phyloP scores from a whole-genome alignment of 1,139 yeast species.

The Candida sp. region DNA sequence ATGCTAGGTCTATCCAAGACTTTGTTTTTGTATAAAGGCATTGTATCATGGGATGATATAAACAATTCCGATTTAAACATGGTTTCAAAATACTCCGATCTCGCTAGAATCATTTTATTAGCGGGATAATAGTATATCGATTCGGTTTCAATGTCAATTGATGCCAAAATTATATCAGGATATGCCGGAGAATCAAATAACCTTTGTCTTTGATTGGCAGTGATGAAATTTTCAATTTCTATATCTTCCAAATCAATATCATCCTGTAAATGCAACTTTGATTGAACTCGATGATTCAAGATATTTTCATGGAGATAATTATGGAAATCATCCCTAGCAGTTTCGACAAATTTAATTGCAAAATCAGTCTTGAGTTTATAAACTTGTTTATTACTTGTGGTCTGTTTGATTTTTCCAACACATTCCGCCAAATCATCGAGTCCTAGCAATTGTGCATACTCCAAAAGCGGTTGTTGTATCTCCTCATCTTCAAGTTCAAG shows the following conservation, averaged over 20 bases:
- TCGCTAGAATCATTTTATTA: conserved; percentile 55
- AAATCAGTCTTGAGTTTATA: conserved; percentile 43
- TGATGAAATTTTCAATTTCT: conserved; percentile 15
- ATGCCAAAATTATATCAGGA: conserved; percentile 50
- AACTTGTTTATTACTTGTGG: conserved; percentile 19
- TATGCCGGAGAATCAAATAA: conserved; percentile 22
- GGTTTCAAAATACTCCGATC: conserved; percentile 64
- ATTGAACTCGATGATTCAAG: conserved; percentile 18
- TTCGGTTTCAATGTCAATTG: conserved; percentile 26
- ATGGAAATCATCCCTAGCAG: conserved; percentile 44
- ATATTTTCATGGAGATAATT: conserved; percentile 36
- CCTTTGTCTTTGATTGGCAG: conserved; percentile 11
- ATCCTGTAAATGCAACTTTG: conserved; percentile 11
- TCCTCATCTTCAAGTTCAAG: conserved; percentile 19
- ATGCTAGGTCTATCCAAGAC: conserved; percentile 22
- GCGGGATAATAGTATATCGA: conserved; percentile 50
- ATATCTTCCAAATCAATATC: conserved; percentile 33
- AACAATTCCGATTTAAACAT: conserved; percentile 55
- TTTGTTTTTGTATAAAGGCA: conserved; percentile 13
- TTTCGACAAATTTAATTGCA: conserved; percentile 42
- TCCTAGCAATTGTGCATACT: conserved; percentile 30
- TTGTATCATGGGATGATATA: conserved; percentile 13
- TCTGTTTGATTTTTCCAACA: conserved; percentile 15
- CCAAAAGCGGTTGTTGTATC: conserved; percentile 23
- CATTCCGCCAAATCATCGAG: conserved; percentile 34